Base-by-base conservation (phyloP, 78 protist species). In the Dictyostelium capitatum region DNA sequence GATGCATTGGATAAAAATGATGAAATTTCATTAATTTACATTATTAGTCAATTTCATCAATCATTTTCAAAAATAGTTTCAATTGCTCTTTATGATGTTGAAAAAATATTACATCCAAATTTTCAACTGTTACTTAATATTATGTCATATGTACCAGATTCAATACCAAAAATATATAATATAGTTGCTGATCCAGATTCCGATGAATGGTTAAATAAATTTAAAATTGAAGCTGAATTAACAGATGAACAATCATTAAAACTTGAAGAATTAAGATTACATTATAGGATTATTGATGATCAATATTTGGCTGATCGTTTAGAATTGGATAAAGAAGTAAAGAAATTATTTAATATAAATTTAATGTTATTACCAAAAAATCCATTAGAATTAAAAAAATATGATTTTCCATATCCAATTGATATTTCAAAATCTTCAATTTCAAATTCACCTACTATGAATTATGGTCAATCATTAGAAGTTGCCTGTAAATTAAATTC, bases 201-300 rank as follows among this genome's bases (percentile, higher is more conserved):
- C 12, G 82, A 85, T 9, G 47, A 14, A 6, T 85, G 92, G 92
- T 74, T 75, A 1, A 9, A 37, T 25, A n/a, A 50, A 4, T 85
- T 50, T 47, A 85, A 85, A 72, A 53, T 59, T 17, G 92, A 85
- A 46, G 92, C 92, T 3, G 62, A 59, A 30, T 43, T 85, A 10
- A 59, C 28, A 6, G 51, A 47, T 4, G 83, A 85, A 12, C 92
- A 85, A 75, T 25, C 59, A 3, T 28, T 28, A 17, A 53, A 85
- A n/a, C 30, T 85, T 48, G 92, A 85, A 4, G 48, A 82, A 47
- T 70, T 85, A 17, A 25, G 92, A 46, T 10, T 20, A 5, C 82
- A 85, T 43, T 59, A 85, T 65, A 23, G 53, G 0, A 23, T 15
- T 17, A 10, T 59, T 51, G 82, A 78, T 23, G 11, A 6, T 4